Percentiles rank a stretch among this genome's conserved stretches.
Conservation (phyloP, 257 asterid species). For the Solanum chiquidenum region DNA sequence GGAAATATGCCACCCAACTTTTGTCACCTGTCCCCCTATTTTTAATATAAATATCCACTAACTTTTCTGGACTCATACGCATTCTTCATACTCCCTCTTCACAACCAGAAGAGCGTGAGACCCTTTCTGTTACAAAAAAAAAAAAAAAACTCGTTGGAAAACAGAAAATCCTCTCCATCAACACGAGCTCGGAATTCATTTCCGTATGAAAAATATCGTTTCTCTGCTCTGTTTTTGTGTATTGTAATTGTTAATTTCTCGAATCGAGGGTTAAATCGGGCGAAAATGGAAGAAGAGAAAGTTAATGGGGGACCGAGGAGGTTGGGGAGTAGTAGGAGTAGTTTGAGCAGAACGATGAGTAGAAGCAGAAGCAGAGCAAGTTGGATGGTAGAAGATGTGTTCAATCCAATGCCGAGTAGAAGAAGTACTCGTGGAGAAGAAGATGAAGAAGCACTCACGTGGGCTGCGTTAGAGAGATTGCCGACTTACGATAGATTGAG, state of each 20-base stretch:
- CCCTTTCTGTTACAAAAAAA: neutral
- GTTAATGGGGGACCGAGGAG: conserved; percentile 13
- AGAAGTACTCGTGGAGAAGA: conserved; percentile 45
- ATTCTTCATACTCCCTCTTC: conserved; percentile 3
- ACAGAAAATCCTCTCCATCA: neutral
- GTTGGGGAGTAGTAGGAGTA: conserved; percentile 22
- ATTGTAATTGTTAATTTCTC: neutral
- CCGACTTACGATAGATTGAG: conserved; percentile 78
- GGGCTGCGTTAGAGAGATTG: conserved; percentile 87
- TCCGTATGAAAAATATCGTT: neutral
- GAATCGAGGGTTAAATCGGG: neutral
- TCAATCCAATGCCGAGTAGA: conserved; percentile 16
- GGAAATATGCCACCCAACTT: neutral
- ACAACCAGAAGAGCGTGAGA: neutral
- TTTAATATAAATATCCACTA: conserved; percentile 1
- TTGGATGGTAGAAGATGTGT: conserved; percentile 50
- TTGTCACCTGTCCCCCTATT: neutral
- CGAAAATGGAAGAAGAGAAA: conserved; percentile 2
- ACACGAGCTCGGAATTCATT: neutral
- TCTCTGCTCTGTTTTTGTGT: neutral
- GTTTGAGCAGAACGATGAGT: conserved; percentile 22
- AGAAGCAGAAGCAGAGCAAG: conserved; percentile 16
- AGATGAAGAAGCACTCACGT: conserved; percentile 75
- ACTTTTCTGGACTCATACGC: neutral
- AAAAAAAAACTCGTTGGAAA: neutral